Conservation (phyloP, 768 basidiomycete genomes). For the Mycena galericulata region DNA sequence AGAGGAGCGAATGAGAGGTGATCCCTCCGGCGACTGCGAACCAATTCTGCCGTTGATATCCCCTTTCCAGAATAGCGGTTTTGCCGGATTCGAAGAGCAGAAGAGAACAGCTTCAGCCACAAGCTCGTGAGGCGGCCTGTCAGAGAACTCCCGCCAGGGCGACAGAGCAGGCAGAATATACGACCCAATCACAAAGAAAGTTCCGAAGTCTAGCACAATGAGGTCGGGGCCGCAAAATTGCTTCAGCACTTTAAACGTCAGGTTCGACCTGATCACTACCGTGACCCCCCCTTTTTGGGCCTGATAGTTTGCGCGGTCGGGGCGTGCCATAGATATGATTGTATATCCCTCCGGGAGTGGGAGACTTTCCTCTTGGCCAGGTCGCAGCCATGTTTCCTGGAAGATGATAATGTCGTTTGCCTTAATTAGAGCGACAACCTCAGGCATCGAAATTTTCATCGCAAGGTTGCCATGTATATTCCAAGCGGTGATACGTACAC, state of each 20-base stretch:
- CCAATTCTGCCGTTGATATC: background rate
- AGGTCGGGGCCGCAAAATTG: background rate
- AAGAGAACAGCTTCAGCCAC: background rate
- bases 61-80: background rate
- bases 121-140: background rate
- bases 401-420: background rate
- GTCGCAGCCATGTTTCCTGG: background rate
- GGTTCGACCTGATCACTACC: background rate
- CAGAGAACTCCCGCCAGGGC: background rate
- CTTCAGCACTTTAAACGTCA: background rate
- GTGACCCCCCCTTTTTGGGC: background rate
- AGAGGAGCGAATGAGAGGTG: background rate
- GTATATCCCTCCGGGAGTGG: background rate
- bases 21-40: background rate
- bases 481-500: slow-evolving; percentile 24
- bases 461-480: background rate
- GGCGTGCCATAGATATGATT: background rate
- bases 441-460: background rate
- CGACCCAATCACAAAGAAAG: background rate
- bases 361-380: background rate
- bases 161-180: background rate
- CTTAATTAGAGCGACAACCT: background rate
- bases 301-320: background rate
- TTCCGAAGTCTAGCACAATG: background rate
- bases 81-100: background rate